Base-by-base conservation (phyloP, 495 filamentous ascomycete species). In the Lasiosphaeria ovina region DNA sequence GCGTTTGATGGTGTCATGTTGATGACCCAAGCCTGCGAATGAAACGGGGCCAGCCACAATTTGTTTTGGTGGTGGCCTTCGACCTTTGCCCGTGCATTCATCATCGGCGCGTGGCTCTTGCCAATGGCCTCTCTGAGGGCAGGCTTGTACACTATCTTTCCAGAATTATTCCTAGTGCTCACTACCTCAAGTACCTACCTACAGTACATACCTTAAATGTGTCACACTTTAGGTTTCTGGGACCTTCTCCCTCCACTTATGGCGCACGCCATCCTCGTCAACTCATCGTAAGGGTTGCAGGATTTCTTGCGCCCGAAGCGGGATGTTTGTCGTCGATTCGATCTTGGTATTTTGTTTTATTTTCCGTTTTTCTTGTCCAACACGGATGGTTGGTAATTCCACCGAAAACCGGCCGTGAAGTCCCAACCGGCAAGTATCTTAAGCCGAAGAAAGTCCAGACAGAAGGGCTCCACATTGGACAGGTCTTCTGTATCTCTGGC, bases 101-200 rank as follows among this genome's bases (percentile, higher is more conserved):
- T 24, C 24, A 2, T 24, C 24, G 24, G 24, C 24, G 24, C 24
- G 24, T 24, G 24, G 24, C 24, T 24, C 24, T 24, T 38, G 31
- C 51, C 33, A 38, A 14, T 47, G 49, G 24, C 24, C 24, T 24
- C 24, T 24, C 24, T 24, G 24, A 24, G 24, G 24, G 24, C 24
- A 24, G 24, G 24, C 24, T 24, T 24, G 24, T 24, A n/a, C n/a
- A n/a, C n/a, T n/a, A 24, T 24, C 24, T 24, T 65, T 65, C 62
- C 56, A 68, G 63, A 68, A 66, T 51, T 51, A 9, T 66, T 57
- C 59, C 53, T 58, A 51, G 58, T 62, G 60, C 60, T 62, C 24
- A 24, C 24, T 24, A 0, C 24, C 2, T 24, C 24, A 24, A 24
- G 24, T 24, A 24, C 24, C 24, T 24, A 24, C 24, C 24, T 24